Conservation (phyloP, 106 monocot species). For the Alisma plantagoaquatica region DNA sequence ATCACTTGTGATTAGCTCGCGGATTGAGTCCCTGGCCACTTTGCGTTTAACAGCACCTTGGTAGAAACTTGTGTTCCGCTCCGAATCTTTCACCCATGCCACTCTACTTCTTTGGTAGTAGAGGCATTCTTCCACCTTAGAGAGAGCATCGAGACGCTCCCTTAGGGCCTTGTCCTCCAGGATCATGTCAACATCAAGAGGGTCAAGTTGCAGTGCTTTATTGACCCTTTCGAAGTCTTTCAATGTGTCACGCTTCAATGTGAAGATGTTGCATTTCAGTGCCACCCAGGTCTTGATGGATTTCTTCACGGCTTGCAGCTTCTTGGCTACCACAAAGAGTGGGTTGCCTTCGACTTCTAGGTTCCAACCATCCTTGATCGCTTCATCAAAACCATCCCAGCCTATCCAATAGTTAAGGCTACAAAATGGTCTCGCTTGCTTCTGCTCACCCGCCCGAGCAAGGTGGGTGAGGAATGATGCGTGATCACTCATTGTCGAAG, state of each 20-base stretch:
- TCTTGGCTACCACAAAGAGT: background rate
- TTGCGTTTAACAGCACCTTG: background rate
- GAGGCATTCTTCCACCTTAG: background rate
- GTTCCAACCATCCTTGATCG: background rate
- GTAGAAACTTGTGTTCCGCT: background rate
- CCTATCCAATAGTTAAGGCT: background rate
- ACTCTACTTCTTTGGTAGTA: background rate
- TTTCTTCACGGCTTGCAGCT: background rate
- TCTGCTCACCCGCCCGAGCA: background rate
- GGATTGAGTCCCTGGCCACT: background rate
- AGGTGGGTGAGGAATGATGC: background rate
- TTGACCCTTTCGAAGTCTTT: background rate
- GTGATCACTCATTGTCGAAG: background rate
- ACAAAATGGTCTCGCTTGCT: background rate
- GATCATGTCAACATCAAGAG: background rate
- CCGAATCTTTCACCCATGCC: background rate
- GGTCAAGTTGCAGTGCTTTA: background rate
- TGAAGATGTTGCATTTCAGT: background rate
- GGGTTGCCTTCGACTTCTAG: background rate
- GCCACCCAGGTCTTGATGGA: background rate
- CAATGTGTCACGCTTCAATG: background rate
- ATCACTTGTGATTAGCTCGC: no score
- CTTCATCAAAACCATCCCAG: background rate
- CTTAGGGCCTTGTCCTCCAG: background rate
- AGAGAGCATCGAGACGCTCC: background rate